Conservation (phyloP, 495 filamentous ascomycete species). For the Talaromyces ruber region DNA sequence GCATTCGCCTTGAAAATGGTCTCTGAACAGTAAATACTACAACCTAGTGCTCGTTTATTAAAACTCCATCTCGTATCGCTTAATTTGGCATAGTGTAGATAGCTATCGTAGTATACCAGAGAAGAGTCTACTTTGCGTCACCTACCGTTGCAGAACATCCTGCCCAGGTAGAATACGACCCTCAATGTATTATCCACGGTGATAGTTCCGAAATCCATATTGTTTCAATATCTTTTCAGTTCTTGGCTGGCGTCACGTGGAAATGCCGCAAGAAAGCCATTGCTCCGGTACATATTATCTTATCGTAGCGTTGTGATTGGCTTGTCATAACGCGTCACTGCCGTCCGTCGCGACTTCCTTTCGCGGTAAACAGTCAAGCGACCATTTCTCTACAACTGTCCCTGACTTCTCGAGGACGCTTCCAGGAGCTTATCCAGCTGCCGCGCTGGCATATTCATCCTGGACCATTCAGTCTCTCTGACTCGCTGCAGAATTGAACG, state of each 20-base stretch:
- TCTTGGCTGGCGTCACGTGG: no score
- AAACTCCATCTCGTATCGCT: no score
- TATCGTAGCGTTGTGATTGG: background rate
- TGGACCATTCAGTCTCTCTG: background rate
- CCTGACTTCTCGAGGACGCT: background rate
- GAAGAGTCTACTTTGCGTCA: no score
- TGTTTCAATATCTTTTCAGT: no score
- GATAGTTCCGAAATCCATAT: no score
- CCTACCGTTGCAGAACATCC: no score
- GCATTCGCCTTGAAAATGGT: background rate
- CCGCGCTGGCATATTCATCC: background rate
- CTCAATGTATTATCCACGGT: no score
- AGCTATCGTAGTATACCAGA: no score
- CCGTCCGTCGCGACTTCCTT: background rate
- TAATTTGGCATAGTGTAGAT: no score
- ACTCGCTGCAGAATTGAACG: background rate
- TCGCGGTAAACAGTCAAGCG: slow-evolving; percentile 4
- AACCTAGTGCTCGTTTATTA: no score
- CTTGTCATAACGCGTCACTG: background rate
- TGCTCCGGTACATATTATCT: background rate
- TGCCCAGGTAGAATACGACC: background rate
- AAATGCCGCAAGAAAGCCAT: no score
- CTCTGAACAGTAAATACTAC: background rate
- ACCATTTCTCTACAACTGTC: background rate
- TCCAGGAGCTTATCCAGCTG: slow-evolving; percentile 3